These are phyloP conservation scores for Thelephora ganbajun DNA, from an alignment of 768 basidiomycete species.

Conservation along the genomic window DNA sequence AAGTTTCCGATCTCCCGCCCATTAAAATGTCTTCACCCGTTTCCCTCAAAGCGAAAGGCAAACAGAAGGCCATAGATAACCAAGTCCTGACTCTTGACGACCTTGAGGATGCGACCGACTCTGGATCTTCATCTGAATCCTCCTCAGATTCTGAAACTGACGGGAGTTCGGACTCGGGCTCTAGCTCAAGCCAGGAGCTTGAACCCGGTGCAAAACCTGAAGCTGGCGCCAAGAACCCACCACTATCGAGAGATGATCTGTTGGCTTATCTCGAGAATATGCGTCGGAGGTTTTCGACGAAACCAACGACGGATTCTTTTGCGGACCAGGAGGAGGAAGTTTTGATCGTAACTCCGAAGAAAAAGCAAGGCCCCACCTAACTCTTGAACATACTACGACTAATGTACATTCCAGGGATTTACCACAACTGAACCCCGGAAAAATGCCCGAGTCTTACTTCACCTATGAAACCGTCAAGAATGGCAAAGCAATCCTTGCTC, in stretches of 20 bases:
- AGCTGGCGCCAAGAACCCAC: conserved; percentile 24
- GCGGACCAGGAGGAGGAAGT: conserved; percentile 35
- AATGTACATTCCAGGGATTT: conserved; percentile 34
- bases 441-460: conserved; percentile 53
- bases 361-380: conserved; percentile 6
- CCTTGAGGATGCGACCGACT: neutral
- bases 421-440: conserved; percentile 52
- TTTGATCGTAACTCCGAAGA: conserved; percentile 28
- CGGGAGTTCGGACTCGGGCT: conserved; percentile 18
- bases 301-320: conserved; percentile 3
- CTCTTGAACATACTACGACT: conserved; percentile 5
- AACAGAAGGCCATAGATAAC: conserved; percentile 23
- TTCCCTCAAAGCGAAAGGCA: conserved; percentile 23
- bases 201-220: neutral
- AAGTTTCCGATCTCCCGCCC: neutral
- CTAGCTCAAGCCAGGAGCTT: neutral
- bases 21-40: conserved; percentile 4
- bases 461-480: conserved; percentile 26
- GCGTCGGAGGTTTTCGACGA: conserved; percentile 28
- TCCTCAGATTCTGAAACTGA: conserved; percentile 22
- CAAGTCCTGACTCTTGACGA: neutral
- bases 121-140: conserved; percentile 9
- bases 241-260: conserved; percentile 39
- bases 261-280: conserved; percentile 41
- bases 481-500: conserved; percentile 18